A percentile compares a stretch with the other conserved stretches of the same genome.
Evolutionary conservation across 1,284 basidiomycete genomes (phyloP).

Genomic region (Heterobasidion occidentale): DNA sequence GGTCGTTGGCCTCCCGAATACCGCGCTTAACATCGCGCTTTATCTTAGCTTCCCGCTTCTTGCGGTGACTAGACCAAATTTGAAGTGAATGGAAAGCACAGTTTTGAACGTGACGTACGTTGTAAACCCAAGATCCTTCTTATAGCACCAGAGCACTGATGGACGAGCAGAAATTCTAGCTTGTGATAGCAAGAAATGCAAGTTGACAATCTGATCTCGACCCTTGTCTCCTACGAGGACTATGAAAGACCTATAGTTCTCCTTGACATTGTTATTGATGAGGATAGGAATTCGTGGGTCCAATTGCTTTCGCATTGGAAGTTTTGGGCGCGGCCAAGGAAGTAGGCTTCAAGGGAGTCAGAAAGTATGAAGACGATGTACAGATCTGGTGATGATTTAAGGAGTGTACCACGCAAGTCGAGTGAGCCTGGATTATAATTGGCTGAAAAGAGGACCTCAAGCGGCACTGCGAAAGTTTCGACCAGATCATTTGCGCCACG

Average conservation of each 20-base stretch:
- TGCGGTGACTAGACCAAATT: conserved; percentile 67
- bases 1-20: conserved; percentile 89
- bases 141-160: conserved; percentile 95
- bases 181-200: conserved; percentile 93
- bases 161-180: conserved; percentile 84
- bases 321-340: not conserved
- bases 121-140: conserved; percentile 93
- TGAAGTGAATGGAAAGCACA: not conserved
- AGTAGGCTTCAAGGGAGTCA: no score
- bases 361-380: not conserved
- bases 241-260: conserved; percentile 93
- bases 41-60: conserved; percentile 94
- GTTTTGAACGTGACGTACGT: conserved; percentile 43
- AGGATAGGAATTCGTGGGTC: conserved; percentile 91
- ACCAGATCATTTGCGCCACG: not conserved
- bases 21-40: conserved; percentile 93
- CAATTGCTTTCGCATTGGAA: conserved; percentile 72
- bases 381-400: not conserved
- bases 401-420: not conserved
- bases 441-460: no score
- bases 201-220: conserved; percentile 93
- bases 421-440: not conserved
- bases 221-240: conserved; percentile 95
- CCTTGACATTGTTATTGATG: conserved; percentile 90
- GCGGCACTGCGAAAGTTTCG: not conserved